Conservation (phyloP, 2,329 filamentous ascomycete species). For the Dactylellina drechsleri region DNA sequence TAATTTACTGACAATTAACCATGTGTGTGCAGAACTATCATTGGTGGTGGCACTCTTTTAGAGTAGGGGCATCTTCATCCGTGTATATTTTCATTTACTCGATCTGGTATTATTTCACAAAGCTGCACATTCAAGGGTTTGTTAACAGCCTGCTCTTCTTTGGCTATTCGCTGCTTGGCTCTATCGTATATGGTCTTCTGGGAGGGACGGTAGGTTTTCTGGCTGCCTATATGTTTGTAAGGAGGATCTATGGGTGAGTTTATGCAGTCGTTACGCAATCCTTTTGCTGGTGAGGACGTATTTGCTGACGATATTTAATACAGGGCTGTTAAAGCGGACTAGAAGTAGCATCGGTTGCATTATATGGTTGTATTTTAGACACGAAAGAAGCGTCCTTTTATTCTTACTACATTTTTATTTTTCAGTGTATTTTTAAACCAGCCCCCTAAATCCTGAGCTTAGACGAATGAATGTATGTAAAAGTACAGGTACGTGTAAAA, state of each 20-base stretch:
- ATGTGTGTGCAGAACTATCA: conserved; percentile 73
- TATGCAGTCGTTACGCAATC: background rate
- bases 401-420: background rate
- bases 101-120: conserved; percentile 83
- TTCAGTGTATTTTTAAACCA: too few relatives aligned
- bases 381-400: background rate
- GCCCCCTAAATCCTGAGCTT: too few relatives aligned
- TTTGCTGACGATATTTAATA: too few relatives aligned
- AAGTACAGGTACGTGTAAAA: too few relatives aligned
- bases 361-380: too few relatives aligned
- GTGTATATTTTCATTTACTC: conserved; percentile 86
- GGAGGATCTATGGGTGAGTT: conserved; percentile 81
- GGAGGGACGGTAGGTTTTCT: conserved; percentile 87
- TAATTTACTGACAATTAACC: conserved; percentile 43
- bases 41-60: conserved; percentile 93
- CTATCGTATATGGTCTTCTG: conserved; percentile 80
- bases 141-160: conserved; percentile 85
- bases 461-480: too few relatives aligned
- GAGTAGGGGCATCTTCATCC: conserved; percentile 78
- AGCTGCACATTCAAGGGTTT: conserved; percentile 82
- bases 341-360: conserved; percentile 40
- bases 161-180: conserved; percentile 83
- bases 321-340: conserved; percentile 68
- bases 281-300: background rate
- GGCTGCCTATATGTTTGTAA: conserved; percentile 83